Evolutionary conservation across 208 protist genomes (phyloP), one percentile per base, ranked within the genome.

Genomic region (Herpetomonas muscarum): DNA sequence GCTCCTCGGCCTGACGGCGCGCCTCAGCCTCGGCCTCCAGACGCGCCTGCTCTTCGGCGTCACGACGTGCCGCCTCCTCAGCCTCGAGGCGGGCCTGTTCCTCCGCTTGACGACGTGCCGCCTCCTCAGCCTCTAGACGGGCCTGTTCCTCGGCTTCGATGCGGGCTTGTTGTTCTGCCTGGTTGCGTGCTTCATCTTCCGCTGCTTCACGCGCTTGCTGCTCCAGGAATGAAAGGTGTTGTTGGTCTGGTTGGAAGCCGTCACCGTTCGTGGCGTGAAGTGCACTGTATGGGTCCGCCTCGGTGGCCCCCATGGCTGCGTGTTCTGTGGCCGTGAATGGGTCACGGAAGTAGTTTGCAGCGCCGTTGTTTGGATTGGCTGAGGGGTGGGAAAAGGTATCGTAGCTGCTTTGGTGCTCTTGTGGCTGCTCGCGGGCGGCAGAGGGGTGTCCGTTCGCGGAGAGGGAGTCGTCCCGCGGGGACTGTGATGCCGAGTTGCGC

Each of bases 401-500:
- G 17, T 24, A 5, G 41, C 41, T 46, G 5, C 9, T 19, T 19
- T 4, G 15, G 19, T 7, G 5, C 9, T 22, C 19, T 9, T 6
- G 10, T 22, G 15, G 41, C 41, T 7, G 10, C 4, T 19, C 17
- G 9, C 15, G 10, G 10, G 10, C 25, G 3, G 19, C 21, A 26
- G 22, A 21, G 24, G 1, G 57, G n/a, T 52, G 47, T 17, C 70
- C 52, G 28, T 31, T 47, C 15, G 63, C 39, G 1, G 29, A 26
- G 24, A 42, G 59, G 30, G 67, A 34, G 28, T 28, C 32, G 12
- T 75, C 63, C 30, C 58, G 59, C 6, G 59, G 1, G 1, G 48
- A 31, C 34, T 25, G 48, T 67, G 97, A 48, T 97, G 74, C 10
- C 94, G 83, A 7, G 78, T 93, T 15, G 81, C 92, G 17, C 94